Base-by-base conservation (phyloP, 176 grass and related monocot species). In the Alloteropsis semialata region DNA sequence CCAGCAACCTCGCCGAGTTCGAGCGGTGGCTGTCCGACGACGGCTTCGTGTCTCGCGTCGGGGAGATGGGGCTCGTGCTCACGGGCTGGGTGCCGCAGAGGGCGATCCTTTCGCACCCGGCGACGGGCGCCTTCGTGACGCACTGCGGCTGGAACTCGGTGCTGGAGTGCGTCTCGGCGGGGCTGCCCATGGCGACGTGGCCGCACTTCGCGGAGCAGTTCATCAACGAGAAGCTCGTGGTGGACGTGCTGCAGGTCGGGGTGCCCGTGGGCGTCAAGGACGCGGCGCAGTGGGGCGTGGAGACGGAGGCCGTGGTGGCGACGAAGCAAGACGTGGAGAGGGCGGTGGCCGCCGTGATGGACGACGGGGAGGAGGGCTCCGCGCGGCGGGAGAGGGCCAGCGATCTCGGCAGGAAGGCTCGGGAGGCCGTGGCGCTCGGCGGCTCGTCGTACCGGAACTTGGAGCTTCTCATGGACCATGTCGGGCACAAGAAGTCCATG, bases 131-230 rank as follows among this genome's bases (percentile, higher is more conserved):
- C 8, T 89, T 89, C 63, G 67, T 91, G 42, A 88, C 89, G 7
- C 85, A 91, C 81, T 88, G 89, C 51, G 85, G 89, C 4, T 91
- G 85, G 85, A 87, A 87, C 70, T 87, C 85, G 0, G 59, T 78
- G 7, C 37, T 89, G 65, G 87, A 89, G 56, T 72, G 50, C 65
- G 58, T 73, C 34, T 38, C 77, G 15, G 53, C 24, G 8, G 87
- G 81, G 8, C 42, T 89, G 58, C 74, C 81, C 21, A 79, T 89
- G 85, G 53, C 25, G 10, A 77, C 85, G 18, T 88, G 85, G 79
- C 85, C 85, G 37, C 78, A 69, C 63, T 77, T 82, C 25, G 62
- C 79, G 1, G 85, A 88, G 38, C 85, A 88, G 64, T 88, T 88
- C 79, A 0, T 82, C 21, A 88, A 88, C 64, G 85, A 88, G 73